Base-by-base conservation (phyloP, 495 filamentous ascomycete genomes). In the Pseudoneurospora amorphoporcata region DNA sequence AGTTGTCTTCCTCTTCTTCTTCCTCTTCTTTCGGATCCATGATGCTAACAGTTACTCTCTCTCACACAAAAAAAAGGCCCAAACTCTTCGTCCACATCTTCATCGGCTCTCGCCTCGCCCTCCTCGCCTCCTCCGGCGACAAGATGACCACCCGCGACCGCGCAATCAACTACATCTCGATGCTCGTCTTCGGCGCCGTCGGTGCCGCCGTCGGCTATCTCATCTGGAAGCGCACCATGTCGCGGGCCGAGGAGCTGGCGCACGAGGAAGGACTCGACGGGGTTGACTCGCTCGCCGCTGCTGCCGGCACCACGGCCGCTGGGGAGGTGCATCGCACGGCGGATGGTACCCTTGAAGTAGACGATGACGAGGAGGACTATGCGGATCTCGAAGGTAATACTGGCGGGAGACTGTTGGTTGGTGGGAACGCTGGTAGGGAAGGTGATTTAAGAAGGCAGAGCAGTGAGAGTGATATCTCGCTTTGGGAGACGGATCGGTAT, bases 31-130 rank as follows among this genome's bases (percentile, higher is more conserved):
- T 4, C 8, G 2, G 42, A 4, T 39, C 8, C n/a, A 4, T 45
- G 8, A 3, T 40, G 3, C 38, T 41, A 70, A 70, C 8, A 14
- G 4, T 8, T 3, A 35, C 23, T 23, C 23, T 58, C 76, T 32
- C 23, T 23, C 23, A 0, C 23, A 23, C 23, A 35, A 10, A 40
- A 16, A 42, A 70, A 42, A 82, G 87, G 1, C 95, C 95, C 10
- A 98, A 97, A 78, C 84, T 99, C 43, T 81, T 97, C 73, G 89
- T 98, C n/a, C 93, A 94, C 73, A 88, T 97, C 68, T 99, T 98
- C 81, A 92, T 99, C 76, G 95, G 95, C 72, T 89, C 87, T 73
- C 85, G 79, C 42, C 82, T 99, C 2, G 91, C 91, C 6, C 86
- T 87, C 41, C 87, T 98, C 32, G 93, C 92, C 80, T 88, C 84